Percentiles rank a stretch among this genome's conserved stretches.
phyloP scores from a whole-genome alignment of 352 stramenopile species.

The Pilasporangium apinafurcum region DNA sequence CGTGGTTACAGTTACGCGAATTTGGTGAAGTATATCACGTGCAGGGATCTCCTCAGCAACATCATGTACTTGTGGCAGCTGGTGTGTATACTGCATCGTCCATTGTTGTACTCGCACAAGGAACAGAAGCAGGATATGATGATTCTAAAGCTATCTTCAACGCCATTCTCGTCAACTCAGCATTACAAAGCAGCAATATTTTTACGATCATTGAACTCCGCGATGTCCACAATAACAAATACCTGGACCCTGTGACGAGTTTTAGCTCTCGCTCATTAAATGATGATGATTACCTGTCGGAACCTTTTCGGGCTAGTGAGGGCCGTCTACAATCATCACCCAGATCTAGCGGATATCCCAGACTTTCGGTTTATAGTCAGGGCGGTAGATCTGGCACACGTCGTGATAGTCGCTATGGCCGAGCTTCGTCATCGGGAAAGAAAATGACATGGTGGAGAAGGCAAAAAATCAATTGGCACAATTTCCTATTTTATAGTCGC shows the following conservation, averaged over 20 bases:
- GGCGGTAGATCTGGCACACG: background rate
- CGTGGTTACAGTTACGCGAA: conserved; percentile 57
- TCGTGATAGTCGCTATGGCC: conserved; percentile 5
- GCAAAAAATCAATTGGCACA: conserved; percentile 10
- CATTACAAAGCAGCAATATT: conserved; percentile 51
- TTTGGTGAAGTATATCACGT: conserved; percentile 81
- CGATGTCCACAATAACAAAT: conserved; percentile 81
- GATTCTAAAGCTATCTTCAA: conserved; percentile 87
- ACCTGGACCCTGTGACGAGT: conserved; percentile 66
- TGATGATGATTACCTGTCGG: background rate
- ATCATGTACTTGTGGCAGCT: conserved; percentile 58
- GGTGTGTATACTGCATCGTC: conserved; percentile 78
- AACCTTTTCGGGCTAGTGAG: background rate
- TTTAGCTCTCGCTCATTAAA: conserved; percentile 26
- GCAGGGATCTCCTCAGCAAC: conserved; percentile 64
- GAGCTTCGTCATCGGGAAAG: conserved; percentile 19
- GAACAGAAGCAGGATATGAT: conserved; percentile 60
- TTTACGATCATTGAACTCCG: conserved; percentile 86
- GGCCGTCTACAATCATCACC: background rate
- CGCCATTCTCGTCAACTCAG: conserved; percentile 73
- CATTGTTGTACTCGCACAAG: conserved; percentile 77
- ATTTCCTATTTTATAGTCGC: conserved; percentile 5
- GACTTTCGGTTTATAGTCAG: background rate
- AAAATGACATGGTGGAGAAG: conserved; percentile 36
- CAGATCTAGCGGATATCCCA: background rate